Percentiles rank a stretch among this genome's conserved stretches.
Evolutionary conservation across 495 filamentous ascomycete species (phyloP).

Genomic region (Podospora didyma): DNA sequence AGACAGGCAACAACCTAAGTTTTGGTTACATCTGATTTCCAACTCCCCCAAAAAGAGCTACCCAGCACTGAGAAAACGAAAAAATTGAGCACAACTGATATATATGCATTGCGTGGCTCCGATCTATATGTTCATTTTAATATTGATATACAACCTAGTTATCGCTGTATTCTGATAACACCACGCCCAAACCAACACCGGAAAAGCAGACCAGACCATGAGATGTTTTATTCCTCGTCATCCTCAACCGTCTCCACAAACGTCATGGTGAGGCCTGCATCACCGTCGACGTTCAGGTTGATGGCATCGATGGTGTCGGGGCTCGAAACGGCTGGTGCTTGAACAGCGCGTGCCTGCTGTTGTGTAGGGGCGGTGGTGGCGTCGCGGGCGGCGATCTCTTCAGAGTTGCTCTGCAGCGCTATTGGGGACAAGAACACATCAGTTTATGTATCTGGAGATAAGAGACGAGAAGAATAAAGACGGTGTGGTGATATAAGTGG

Average conservation of each 20-base stretch:
- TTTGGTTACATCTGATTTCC: too few species aligned
- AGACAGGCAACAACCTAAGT: too few species aligned
- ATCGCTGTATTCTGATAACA: neutral
- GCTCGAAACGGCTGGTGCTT: constrained; percentile 19
- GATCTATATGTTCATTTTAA: neutral
- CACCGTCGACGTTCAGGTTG: constrained; percentile 45
- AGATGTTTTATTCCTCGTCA: constrained; percentile 18
- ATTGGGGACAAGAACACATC: constrained; percentile 6
- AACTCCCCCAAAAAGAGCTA: too few species aligned
- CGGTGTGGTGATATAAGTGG: too few species aligned
- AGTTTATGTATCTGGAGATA: too few species aligned
- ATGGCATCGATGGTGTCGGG: constrained; percentile 39
- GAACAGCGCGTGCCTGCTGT: neutral
- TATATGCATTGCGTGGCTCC: too few species aligned
- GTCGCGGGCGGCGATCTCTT: constrained; percentile 24
- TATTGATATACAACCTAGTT: neutral
- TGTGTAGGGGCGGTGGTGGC: constrained; percentile 17
- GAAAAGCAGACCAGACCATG: neutral
- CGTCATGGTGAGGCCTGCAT: constrained; percentile 46
- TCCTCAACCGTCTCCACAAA: constrained; percentile 44
- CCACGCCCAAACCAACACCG: constrained; percentile 1
- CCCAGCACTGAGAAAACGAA: neutral
- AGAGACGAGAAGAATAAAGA: constrained; percentile 13
- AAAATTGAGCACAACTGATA: neutral
- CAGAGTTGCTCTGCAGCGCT: constrained; percentile 33